phyloP scores from a whole-genome alignment of 208 protist species.

The Vickermania ingenoplastis region DNA sequence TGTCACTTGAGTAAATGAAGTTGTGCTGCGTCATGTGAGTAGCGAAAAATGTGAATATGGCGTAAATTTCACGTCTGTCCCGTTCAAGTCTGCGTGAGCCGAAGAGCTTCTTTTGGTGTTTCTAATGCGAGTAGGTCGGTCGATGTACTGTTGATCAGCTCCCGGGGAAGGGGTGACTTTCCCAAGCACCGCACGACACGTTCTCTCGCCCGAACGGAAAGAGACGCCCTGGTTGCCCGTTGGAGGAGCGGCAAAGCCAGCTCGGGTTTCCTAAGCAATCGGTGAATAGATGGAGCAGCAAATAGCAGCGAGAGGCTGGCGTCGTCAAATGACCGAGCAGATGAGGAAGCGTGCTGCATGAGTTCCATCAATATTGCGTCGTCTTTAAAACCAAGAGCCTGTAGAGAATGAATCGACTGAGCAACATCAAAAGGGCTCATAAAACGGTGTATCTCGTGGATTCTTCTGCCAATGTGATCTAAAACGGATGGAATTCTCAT shows the following conservation, averaged over 20 bases:
- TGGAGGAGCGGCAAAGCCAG: slow-evolving; percentile 58
- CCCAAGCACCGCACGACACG: slow-evolving; percentile 40
- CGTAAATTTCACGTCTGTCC: too few species aligned
- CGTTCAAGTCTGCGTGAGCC: too few species aligned
- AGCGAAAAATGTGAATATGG: too few species aligned
- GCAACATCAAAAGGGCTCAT: slow-evolving; percentile 55
- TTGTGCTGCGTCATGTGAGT: too few species aligned
- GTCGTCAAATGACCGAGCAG: slow-evolving; percentile 47
- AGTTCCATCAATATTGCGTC: slow-evolving; percentile 39
- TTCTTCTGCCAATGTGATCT: slow-evolving; percentile 21
- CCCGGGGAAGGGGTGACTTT: slow-evolving; percentile 43
- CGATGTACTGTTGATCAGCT: slow-evolving; percentile 18
- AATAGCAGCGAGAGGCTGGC: slow-evolving; percentile 53
- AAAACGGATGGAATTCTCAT: slow-evolving; percentile 41
- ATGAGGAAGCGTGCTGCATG: slow-evolving; percentile 33
- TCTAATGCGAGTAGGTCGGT: slow-evolving; percentile 1
- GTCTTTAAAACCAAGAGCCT: slow-evolving; percentile 48
- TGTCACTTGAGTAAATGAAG: too few species aligned
- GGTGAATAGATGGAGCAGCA: slow-evolving; percentile 49
- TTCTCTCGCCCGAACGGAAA: slow-evolving; percentile 33
- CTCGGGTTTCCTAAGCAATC: slow-evolving; percentile 31
- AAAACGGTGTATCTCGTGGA: slow-evolving; percentile 34
- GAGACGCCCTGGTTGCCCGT: slow-evolving; percentile 29
- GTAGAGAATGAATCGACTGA: slow-evolving; percentile 45
- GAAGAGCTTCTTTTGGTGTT: slow-evolving; percentile 3